Base-by-base conservation (phyloP, 2,329 filamentous ascomycete genomes). In the Ophidiomyces ophidiicola region DNA sequence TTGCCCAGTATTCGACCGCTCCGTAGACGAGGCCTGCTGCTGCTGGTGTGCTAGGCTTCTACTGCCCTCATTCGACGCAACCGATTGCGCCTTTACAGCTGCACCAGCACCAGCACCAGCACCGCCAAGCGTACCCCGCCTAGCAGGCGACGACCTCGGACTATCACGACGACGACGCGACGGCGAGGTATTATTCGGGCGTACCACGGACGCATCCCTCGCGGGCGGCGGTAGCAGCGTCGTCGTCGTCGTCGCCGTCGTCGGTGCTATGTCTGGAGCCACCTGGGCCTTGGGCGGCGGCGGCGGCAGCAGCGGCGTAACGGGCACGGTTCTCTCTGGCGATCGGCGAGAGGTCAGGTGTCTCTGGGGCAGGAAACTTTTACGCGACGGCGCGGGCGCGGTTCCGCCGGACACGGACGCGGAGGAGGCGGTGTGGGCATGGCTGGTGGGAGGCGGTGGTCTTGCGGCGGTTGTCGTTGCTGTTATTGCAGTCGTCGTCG, bases 341-440 rank as follows among this genome's bases (percentile, higher is more conserved):
- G 31, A 44, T 38, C 53, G 49, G 24, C 50, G 8, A 44, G 32
- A 1, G 31, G 5, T 17, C 2, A 14, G 21, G 10, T 50, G 52
- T 26, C 53, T 48, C 32, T 58, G 56, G 3, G 56, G 54, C 6
- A 61, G 47, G 6, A 56, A 46, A 14, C 54, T 61, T 42, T 54
- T 35, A 39, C 36, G 44, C 34, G 29, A 32, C 43, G 42, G 21
- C 40, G 18, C 39, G 15, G 28, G 25, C 28, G 5, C 20, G 32
- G 17, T 36, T 24, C 19, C 23, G n/a, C 24, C 26, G 15, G 18
- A 21, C 5, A n/a, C n/a, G 11, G 11, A 5, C 12, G 25, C 12
- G 4, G 21, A 28, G 12, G 39, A 36, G n/a, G 7, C 6, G 17
- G 25, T 28, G 21, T 21, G 17, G 21, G 32, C 34, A 36, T 37